Base-by-base conservation (phyloP, 106 monocot species). In the Hemerocallis citrina region DNA sequence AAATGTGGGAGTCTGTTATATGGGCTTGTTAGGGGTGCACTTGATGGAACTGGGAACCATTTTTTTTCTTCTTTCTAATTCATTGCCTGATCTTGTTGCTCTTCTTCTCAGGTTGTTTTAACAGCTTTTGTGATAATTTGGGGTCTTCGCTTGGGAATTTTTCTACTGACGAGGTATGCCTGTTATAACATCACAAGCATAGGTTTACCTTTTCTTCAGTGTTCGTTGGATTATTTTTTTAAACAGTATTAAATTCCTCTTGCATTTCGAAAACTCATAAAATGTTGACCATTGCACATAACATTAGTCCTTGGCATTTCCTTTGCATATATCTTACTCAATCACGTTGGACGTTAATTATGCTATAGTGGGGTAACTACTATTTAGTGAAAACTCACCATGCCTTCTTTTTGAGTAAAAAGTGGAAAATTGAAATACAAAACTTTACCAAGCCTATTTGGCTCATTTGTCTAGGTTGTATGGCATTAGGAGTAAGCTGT, bases 131-230 rank as follows among this genome's bases (percentile, higher is more conserved):
- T 88, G 28, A 61, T 82, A 15, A 34, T 98, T 28, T 98, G 96
- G 96, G 96, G 96, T 46, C 74, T 98, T 52, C 87, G 91, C 25
- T 71, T 98, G 69, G 91, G 72, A 62, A 2, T 75, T 11, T 98
- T 91, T 60, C 64, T 98, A 42, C 52, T 98, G 15, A 74, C 85
- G 84, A 98, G 96, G 96, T 98, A 68, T 50, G 52, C 25, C 33
- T 45, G 9, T n/a, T 25, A 41, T n/a, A 61, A 25, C 57, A 59
- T 62, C 28, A 42, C 41, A 24, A 39, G 3, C 25, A 35, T 8
- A 57, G 3, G 7, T 35, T 8, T 13, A 10, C 35, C 57, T 57
- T 35, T 35, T 57, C n/a, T 30, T 25, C 28, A 30, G 15, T 15
- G 54, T 15, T 54, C 14, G 32, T 54, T 0, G 29, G 2, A 51